Base-by-base conservation (phyloP, 1,284 basidiomycete genomes). In the Tylopilus sp. region DNA sequence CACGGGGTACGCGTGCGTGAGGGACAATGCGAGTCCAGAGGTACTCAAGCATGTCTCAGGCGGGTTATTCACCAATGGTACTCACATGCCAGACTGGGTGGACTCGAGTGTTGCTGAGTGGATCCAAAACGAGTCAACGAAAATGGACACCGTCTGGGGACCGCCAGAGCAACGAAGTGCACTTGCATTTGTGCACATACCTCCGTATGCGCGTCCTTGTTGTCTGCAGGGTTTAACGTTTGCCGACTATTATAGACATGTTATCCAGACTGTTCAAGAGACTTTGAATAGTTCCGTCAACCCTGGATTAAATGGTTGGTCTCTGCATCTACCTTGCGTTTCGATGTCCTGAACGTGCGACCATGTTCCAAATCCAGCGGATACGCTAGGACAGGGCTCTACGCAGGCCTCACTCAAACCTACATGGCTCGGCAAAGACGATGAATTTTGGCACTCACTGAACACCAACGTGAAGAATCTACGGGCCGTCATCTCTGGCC, bases 181-280 rank as follows among this genome's bases (percentile, higher is more conserved):
- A 3, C 56, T 87, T 4, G 84, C 78, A 0, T 87, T 87, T 56
- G 81, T 86, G 12, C 84, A 86, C 57, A 86, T 86, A 48, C 84
- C 84, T 39, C 79, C 77, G 79, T 80, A 54, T 26, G 74, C 60
- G 1, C 18, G 13, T 23, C 33, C 34, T 21, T 11, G 13, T 37
- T 25, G 48, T 26, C 13, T 33, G 16, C 15, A n/a, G 3, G 13
- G 18, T n/a, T 18, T 9, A 25, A 21, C 30, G 16, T 19, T 44
- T 49, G 19, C 31, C 35, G 23, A 48, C 46, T 36, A 37, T 19
- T 54, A 43, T 25, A 84, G 82, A 3, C 74, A 82, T 56, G 66
- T 70, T 4, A 75, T 82, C 31, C 73, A 79, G 46, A 65, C 63
- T 12, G 66, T 85, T 1, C 82, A 84, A 55, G 48, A 66, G 2